Conservation (phyloP, 164 flowering plant species). For the Vitis vinifera region DNA sequence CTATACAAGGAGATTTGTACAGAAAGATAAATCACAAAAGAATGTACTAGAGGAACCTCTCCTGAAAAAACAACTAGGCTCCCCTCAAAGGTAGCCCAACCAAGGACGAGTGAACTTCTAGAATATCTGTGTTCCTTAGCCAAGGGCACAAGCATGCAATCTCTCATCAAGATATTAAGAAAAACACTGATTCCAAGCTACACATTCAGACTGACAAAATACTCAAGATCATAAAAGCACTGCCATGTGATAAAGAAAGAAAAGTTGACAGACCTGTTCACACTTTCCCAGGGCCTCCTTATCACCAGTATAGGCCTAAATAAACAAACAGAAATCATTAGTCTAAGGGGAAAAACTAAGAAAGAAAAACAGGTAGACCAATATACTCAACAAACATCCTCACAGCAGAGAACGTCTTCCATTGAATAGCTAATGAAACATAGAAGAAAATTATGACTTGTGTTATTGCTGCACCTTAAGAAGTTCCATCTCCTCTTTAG, state of each 20-base stretch:
- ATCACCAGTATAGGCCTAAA: slow-evolving; percentile 72
- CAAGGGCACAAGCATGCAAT: background rate
- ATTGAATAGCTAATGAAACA: background rate
- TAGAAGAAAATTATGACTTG: background rate
- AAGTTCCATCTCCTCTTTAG: slow-evolving; percentile 98
- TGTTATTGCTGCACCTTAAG: slow-evolving; percentile 59
- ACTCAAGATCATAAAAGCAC: background rate
- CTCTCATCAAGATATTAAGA: background rate
- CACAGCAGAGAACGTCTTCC: background rate
- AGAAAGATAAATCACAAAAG: no score
- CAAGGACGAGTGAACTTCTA: background rate
- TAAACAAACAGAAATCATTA: slow-evolving; percentile 10
- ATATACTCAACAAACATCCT: background rate
- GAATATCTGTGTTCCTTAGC: background rate
- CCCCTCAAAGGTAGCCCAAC: no score
- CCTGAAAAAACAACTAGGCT: no score
- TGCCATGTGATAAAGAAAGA: background rate
- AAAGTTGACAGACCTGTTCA: slow-evolving; percentile 70
- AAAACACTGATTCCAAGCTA: slow-evolving; percentile 2
- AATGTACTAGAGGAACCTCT: no score
- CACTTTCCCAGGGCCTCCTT: slow-evolving; percentile 85
- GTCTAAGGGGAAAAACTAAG: background rate
- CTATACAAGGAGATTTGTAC: no score
- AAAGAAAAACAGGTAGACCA: background rate
- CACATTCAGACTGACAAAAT: background rate